These are phyloP conservation scores for Trichophyton simii DNA, from an alignment of 2,329 filamentous ascomycete genomes.

Conservation along the genomic window DNA sequence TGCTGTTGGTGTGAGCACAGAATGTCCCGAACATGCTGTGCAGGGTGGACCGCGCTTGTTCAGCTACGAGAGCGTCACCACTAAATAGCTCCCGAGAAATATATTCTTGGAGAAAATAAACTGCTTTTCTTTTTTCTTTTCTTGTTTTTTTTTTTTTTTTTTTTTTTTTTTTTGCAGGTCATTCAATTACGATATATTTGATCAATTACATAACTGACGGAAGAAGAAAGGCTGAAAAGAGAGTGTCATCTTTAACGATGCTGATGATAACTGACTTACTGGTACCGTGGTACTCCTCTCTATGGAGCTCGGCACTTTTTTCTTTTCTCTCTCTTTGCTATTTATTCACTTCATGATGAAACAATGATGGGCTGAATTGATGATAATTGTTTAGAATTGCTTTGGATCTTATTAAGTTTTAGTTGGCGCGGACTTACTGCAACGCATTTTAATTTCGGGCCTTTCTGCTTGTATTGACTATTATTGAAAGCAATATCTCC, in stretches of 20 bases:
- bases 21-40: constrained; percentile 57
- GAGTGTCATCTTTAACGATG: neutral
- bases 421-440: neutral
- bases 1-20: constrained; percentile 62
- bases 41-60: constrained; percentile 55
- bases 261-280: neutral
- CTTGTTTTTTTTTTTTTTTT: neutral
- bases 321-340: neutral
- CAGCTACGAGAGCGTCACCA: constrained; percentile 49
- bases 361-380: neutral
- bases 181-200: neutral
- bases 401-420: neutral
- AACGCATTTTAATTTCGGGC: neutral
- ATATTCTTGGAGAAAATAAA: neutral
- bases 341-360: neutral
- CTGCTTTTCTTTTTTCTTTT: neutral
- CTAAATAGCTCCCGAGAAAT: constrained; percentile 12
- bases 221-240: neutral
- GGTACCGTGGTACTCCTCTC: neutral
- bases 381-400: neutral
- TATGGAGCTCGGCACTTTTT: neutral
- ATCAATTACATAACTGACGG: neutral
- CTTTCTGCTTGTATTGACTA: neutral
- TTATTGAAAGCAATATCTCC: too few species aligned
- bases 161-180: neutral